Base-by-base conservation (phyloP, 129 eudicot genomes). In the Pseudognaphalium luteoalbum region DNA sequence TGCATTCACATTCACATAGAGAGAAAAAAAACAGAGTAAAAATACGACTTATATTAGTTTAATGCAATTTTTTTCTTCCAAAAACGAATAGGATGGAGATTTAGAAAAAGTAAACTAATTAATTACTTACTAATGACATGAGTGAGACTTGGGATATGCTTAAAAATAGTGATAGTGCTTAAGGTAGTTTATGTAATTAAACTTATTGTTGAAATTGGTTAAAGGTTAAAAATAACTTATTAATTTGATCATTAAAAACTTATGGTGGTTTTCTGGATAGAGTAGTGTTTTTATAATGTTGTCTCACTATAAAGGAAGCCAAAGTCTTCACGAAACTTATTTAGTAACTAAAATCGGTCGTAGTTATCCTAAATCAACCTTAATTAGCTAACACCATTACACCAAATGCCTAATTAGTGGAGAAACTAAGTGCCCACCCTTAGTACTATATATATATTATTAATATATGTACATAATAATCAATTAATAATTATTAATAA, bases 121-220 rank as follows among this genome's bases (percentile, higher is more conserved):
- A 54, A 35, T 6, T 35, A 32, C 1, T 32, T 32, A n/a, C 19
- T 14, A 19, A 66, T 34, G 80, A 75, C 34, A 73, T 20, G 6
- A 17, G 21, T 20, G 17, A 73, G 78, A 73, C 41, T 37, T 73
- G 78, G 35, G 80, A 76, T 76, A 76, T 76, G 58, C 54, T 76
- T 33, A 66, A 67, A 52, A 52, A 76, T 76, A 73, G 56, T 32
- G 74, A 66, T 66, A 66, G 74, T 76, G 80, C 67, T 35, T 42
- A 34, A 75, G 20, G 66, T 32, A 66, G 66, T 66, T 52, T 52
- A 66, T 76, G 35, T 62, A 9, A 25, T 25, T 25, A 25, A 29
- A 62, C 41, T 22, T 62, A 66, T 76, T 76, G 80, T 19, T 52
- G 80, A 54, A 76, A 67, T 76, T 67, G 81, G 81, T 74, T 68